phyloP scores from a whole-genome alignment of 2,329 filamentous ascomycete genomes.

The Pyrenophora teres region DNA sequence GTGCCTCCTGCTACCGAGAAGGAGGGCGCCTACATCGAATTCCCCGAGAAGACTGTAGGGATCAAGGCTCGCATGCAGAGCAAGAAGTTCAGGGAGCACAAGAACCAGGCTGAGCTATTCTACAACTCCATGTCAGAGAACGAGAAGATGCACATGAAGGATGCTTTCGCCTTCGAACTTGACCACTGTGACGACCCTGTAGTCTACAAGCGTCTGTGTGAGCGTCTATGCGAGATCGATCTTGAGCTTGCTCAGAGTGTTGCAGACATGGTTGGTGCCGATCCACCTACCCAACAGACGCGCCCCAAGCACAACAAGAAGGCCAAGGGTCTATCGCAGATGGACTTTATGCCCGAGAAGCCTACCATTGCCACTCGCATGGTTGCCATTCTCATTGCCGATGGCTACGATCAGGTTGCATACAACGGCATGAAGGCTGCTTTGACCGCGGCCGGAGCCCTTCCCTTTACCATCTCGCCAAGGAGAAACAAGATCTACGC shows the following conservation, averaged over 20 bases:
- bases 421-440: conserved; percentile 70
- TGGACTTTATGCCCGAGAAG: conserved; percentile 66
- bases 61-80: conserved; percentile 72
- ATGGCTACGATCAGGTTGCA: conserved; percentile 71
- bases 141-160: conserved; percentile 67
- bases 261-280: conserved; percentile 70
- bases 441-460: conserved; percentile 64
- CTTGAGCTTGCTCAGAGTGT: conserved; percentile 70
- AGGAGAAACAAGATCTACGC: conserved; percentile 69
- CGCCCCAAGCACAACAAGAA: conserved; percentile 69
- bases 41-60: conserved; percentile 66
- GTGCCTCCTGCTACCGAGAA: conserved; percentile 64
- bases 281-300: conserved; percentile 58
- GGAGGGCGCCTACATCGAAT: conserved; percentile 72
- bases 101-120: conserved; percentile 79
- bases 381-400: conserved; percentile 75
- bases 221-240: conserved; percentile 74
- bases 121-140: conserved; percentile 74
- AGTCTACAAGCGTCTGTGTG: conserved; percentile 72
- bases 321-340: conserved; percentile 69
- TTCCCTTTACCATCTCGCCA: conserved; percentile 74
- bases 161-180: conserved; percentile 70
- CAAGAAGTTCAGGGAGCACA: conserved; percentile 78
- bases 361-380: conserved; percentile 73
- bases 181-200: conserved; percentile 81